These are phyloP conservation scores for Clitopilus passeckerianus DNA, from an alignment of 768 basidiomycete genomes.

Conservation along the genomic window DNA sequence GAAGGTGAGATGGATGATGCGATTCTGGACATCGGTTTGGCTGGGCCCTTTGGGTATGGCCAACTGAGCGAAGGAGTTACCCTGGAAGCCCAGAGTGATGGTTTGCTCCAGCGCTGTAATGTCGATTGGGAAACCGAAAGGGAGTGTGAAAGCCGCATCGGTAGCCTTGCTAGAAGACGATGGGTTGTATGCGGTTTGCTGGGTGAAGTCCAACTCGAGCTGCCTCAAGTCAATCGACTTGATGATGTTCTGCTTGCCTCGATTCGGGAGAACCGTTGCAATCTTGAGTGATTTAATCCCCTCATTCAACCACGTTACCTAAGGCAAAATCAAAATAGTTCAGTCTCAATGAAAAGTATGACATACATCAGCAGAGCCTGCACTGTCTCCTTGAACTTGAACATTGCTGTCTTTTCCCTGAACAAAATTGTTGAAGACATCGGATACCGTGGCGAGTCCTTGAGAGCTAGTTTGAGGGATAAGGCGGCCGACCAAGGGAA, in stretches of 20 bases:
- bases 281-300: conserved; percentile 62
- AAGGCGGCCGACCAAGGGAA: conserved; percentile 59
- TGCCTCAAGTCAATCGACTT: conserved; percentile 58
- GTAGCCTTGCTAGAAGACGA: conserved; percentile 54
- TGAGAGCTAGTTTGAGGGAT: conserved; percentile 50
- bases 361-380: conserved; percentile 48
- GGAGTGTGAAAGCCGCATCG: conserved; percentile 59
- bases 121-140: conserved; percentile 67
- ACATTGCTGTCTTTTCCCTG: conserved; percentile 61
- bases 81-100: conserved; percentile 46
- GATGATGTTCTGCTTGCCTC: conserved; percentile 57
- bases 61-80: conserved; percentile 54
- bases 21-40: conserved; percentile 55
- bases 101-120: conserved; percentile 58
- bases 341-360: not conserved
- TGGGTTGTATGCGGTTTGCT: conserved; percentile 53
- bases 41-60: conserved; percentile 52
- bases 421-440: conserved; percentile 68
- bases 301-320: conserved; percentile 72
- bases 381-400: conserved; percentile 52
- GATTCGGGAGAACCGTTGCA: conserved; percentile 56
- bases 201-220: conserved; percentile 53
- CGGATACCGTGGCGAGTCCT: conserved; percentile 55
- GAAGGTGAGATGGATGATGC: conserved; percentile 61
- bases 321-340: not conserved